phyloP scores from a whole-genome alignment of 2,329 filamentous ascomycete genomes.

The Sclerotinia borealis region DNA sequence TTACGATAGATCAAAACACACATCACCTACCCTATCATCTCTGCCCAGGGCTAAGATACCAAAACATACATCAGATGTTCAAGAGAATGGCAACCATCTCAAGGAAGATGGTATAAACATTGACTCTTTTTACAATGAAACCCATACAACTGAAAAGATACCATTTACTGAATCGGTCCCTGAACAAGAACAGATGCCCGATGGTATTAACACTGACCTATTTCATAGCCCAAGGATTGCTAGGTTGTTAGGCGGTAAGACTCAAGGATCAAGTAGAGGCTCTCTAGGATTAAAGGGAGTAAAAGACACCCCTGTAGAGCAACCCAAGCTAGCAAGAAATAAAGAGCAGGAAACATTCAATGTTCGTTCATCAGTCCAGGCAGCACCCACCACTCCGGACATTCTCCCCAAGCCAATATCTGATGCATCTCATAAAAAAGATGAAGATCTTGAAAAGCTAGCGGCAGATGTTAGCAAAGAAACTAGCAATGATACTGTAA shows the following conservation, averaged over 20 bases:
- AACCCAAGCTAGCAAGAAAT: slow-evolving; percentile 22
- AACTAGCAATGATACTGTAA: slow-evolving; percentile 31
- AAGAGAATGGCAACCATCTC: slow-evolving; percentile 22
- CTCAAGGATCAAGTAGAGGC: slow-evolving; percentile 18
- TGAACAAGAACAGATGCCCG: slow-evolving; percentile 43
- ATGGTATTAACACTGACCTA: slow-evolving; percentile 53
- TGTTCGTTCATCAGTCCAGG: slow-evolving; percentile 17
- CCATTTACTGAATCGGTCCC: slow-evolving; percentile 25
- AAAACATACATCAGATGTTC: slow-evolving; percentile 38
- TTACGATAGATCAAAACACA: slow-evolving; percentile 43
- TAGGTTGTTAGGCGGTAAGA: slow-evolving; percentile 45
- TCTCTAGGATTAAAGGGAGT: slow-evolving; percentile 32
- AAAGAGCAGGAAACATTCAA: slow-evolving; percentile 36
- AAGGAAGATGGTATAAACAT: slow-evolving; percentile 23
- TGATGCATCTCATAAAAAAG: slow-evolving; percentile 16
- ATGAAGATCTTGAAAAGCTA: slow-evolving; percentile 39
- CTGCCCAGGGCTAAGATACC: slow-evolving; percentile 51
- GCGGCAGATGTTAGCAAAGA: slow-evolving; percentile 39
- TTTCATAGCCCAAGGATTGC: slow-evolving; percentile 57
- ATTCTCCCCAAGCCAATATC: neutral
- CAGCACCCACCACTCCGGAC: slow-evolving; percentile 13
- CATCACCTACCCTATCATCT: slow-evolving; percentile 43
- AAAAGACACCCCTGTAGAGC: slow-evolving; percentile 33
- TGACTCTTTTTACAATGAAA: slow-evolving; percentile 35
- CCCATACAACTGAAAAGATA: slow-evolving; percentile 11